These are phyloP conservation scores for Raphanus raphanistrum DNA, from an alignment of 345 rosid genomes.

Conservation along the genomic window DNA sequence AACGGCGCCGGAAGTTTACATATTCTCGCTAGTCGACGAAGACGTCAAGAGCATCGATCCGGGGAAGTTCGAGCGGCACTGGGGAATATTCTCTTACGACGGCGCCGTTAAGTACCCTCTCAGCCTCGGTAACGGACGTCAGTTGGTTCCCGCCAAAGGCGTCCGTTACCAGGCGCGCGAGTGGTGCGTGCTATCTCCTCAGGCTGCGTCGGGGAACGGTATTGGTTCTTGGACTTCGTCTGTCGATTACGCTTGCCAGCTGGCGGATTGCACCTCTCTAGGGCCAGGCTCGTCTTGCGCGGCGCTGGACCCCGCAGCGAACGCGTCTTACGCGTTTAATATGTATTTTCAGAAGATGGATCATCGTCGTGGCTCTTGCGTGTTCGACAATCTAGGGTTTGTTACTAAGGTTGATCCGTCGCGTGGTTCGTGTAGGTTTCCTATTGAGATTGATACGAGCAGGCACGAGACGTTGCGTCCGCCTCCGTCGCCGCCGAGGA, in stretches of 20 bases:
- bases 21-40: slow-evolving; percentile 78
- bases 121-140: slow-evolving; percentile 46
- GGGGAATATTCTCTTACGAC: slow-evolving; percentile 77
- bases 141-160: slow-evolving; percentile 55
- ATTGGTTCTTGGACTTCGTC: slow-evolving; percentile 3
- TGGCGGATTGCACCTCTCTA: slow-evolving; percentile 71
- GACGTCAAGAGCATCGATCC: slow-evolving; percentile 74
- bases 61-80: slow-evolving; percentile 75
- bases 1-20: slow-evolving; percentile 63
- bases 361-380: slow-evolving; percentile 56
- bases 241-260: slow-evolving; percentile 54
- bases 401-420: slow-evolving; percentile 60
- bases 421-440: slow-evolving; percentile 52
- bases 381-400: slow-evolving; percentile 41
- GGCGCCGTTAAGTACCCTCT: slow-evolving; percentile 67
- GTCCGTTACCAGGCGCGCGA: slow-evolving; percentile 57
- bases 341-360: slow-evolving; percentile 71
- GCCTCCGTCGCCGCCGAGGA: slow-evolving; percentile 10
- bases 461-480: slow-evolving; percentile 37
- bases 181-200: slow-evolving; percentile 72
- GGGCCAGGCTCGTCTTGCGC: slow-evolving; percentile 62
- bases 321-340: slow-evolving; percentile 78
- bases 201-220: slow-evolving; percentile 40
- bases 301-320: slow-evolving; percentile 41
- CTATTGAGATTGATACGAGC: slow-evolving; percentile 57